These are phyloP conservation scores for Rhynchospora pubera DNA, from an alignment of 176 grass and related monocot species.

Conservation along the genomic window DNA sequence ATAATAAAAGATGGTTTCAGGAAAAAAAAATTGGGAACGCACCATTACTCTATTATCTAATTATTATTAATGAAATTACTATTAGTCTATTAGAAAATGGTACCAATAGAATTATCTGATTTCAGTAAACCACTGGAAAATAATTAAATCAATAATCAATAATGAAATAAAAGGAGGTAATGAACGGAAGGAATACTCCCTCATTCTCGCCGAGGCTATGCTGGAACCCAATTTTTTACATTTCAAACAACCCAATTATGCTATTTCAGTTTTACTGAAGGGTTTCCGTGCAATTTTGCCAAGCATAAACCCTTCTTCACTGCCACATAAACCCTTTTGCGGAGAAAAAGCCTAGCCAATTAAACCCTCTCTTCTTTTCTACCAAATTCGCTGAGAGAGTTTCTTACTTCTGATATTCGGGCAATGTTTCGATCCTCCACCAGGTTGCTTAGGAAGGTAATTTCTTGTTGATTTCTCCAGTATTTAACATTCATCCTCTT, in stretches of 20 bases:
- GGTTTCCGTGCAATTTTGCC: not conserved
- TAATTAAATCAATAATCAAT: no score
- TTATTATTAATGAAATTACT: no score
- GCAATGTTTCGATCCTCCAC: not conserved
- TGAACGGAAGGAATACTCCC: no score
- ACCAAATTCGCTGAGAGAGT: not conserved
- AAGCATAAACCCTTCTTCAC: not conserved
- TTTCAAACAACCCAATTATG: not conserved
- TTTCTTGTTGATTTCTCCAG: not conserved
- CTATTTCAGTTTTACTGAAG: not conserved
- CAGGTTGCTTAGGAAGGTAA: not conserved
- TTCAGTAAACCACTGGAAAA: not conserved
- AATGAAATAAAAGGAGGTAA: no score
- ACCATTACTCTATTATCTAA: no score
- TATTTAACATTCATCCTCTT: not conserved
- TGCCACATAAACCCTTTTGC: not conserved
- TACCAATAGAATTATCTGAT: not conserved
- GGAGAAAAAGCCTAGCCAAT: not conserved
- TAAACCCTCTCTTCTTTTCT: not conserved
- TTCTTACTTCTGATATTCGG: not conserved
- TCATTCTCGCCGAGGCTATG: no score
- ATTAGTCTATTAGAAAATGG: no score
- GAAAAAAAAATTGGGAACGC: no score
- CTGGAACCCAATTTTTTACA: not conserved
- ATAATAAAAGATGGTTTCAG: no score